A percentile compares a stretch with the other conserved stretches of the same genome.
These are phyloP conservation scores for Allium cepa DNA, from an alignment of 106 monocot genomes.

Conservation along the genomic window DNA sequence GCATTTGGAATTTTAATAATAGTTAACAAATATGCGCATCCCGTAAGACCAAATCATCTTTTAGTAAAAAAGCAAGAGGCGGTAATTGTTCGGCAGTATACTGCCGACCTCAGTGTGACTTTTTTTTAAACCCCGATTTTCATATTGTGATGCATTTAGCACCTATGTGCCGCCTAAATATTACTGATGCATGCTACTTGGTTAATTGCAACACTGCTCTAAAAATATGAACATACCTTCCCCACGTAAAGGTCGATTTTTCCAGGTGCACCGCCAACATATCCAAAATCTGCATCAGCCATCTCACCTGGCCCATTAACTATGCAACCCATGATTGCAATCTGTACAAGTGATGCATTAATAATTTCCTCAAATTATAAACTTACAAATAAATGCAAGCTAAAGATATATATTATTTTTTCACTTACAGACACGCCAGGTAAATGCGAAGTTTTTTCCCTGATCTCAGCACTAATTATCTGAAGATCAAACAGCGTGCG, in stretches of 20 bases:
- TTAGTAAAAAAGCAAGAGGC: no score
- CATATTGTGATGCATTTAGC: no score
- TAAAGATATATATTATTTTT: background rate
- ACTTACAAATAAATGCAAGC: background rate
- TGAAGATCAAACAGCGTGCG: constrained; percentile 97
- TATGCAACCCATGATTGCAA: constrained; percentile 99
- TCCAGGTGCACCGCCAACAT: constrained; percentile 96
- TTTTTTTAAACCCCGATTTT: no score
- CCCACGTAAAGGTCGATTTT: constrained; percentile 99
- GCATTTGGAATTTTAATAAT: no score
- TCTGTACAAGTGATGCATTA: constrained; percentile 33
- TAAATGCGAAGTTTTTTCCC: constrained; percentile 91
- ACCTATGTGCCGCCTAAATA: no score
- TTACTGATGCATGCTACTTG: no score
- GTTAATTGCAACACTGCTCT: no score
- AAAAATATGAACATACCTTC: constrained; percentile 44
- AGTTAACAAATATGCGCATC: no score
- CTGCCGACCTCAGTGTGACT: no score
- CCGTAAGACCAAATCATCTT: no score
- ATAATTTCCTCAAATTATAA: background rate
- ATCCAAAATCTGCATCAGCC: constrained; percentile 99
- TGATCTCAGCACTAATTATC: constrained; percentile 91
- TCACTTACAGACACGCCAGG: constrained; percentile 90
- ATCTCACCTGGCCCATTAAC: constrained; percentile 99
- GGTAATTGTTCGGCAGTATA: no score